These are phyloP conservation scores for Pseudonitzschia pungens DNA, from an alignment of 108 stramenopile genomes.

Conservation along the genomic window DNA sequence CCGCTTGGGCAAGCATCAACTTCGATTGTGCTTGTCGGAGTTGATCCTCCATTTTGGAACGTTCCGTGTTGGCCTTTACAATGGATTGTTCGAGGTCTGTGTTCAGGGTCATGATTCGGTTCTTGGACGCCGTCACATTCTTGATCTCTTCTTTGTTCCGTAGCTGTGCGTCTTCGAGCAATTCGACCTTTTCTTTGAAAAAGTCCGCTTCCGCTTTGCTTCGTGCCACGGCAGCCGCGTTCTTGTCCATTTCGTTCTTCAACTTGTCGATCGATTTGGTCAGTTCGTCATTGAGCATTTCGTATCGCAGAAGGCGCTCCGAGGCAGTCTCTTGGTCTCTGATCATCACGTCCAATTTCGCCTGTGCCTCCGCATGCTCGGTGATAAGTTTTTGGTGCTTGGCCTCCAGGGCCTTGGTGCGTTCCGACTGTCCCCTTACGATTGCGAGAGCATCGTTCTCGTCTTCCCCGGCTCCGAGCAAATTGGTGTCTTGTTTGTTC, in stretches of 20 bases:
- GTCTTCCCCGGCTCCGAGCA: conserved; percentile 32
- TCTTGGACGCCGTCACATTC: conserved; percentile 44
- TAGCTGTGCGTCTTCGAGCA: conserved; percentile 60
- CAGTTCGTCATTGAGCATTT: conserved; percentile 58
- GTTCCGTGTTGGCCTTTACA: conserved; percentile 48
- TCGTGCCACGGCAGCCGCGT: conserved; percentile 62
- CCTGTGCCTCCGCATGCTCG: conserved; percentile 49
- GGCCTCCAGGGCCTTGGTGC: conserved; percentile 52
- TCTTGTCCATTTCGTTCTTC: conserved; percentile 50
- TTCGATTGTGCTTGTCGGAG: conserved; percentile 49
- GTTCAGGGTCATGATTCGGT: conserved; percentile 54
- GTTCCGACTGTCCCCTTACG: conserved; percentile 46
- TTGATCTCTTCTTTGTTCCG: conserved; percentile 49
- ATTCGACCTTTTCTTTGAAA: conserved; percentile 52
- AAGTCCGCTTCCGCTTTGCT: conserved; percentile 59
- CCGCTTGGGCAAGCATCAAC: conserved; percentile 56
- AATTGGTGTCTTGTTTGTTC: conserved; percentile 54
- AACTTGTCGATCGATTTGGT: conserved; percentile 53
- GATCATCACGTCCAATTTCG: conserved; percentile 44
- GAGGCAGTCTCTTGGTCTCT: conserved; percentile 58
- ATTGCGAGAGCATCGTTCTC: conserved; percentile 44
- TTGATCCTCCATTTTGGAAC: conserved; percentile 52
- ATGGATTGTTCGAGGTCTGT: conserved; percentile 53
- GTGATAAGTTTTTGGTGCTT: conserved; percentile 47
- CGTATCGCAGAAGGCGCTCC: conserved; percentile 62